Evolutionary conservation across 768 basidiomycete genomes (phyloP).

Genomic region (Scleroderma citrinum): DNA sequence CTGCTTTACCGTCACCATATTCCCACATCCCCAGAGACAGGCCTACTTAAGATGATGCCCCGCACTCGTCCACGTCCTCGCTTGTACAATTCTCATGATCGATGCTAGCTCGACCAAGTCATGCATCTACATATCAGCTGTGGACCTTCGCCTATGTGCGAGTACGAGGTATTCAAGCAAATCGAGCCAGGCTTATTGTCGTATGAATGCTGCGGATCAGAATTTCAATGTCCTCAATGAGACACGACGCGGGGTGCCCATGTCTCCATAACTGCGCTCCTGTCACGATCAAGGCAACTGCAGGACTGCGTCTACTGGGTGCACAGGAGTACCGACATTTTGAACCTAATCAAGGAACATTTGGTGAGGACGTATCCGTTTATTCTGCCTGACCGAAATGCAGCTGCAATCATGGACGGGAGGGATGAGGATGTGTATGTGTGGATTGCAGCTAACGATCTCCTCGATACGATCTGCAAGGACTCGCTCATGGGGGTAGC

Average conservation of each 20-base stretch:
- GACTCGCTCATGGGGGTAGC: constrained; percentile 39
- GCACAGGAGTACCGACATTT: constrained; percentile 56
- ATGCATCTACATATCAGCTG: constrained; percentile 94
- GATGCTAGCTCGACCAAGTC: constrained; percentile 98
- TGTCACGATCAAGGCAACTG: constrained; percentile 89
- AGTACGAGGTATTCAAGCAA: constrained; percentile 90
- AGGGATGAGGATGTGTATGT: constrained; percentile 97
- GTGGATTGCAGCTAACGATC: constrained; percentile 97
- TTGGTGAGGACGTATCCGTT: constrained; percentile 65
- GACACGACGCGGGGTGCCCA: constrained; percentile 74
- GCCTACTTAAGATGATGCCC: constrained; percentile 62
- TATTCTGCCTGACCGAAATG: constrained; percentile 48
- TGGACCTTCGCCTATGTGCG: constrained; percentile 64
- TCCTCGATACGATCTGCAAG: constrained; percentile 66
- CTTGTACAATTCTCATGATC: constrained; percentile 92
- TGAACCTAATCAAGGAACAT: constrained; percentile 62
- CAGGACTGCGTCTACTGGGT: constrained; percentile 75
- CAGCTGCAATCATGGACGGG: constrained; percentile 90
- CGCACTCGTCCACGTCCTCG: constrained; percentile 42
- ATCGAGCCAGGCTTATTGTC: constrained; percentile 73
- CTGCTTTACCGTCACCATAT: not conserved
- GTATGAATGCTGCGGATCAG: constrained; percentile 64
- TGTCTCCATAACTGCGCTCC: constrained; percentile 65
- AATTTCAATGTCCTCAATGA: constrained; percentile 76
- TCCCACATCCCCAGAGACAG: constrained; percentile 61